Base-by-base conservation (phyloP, 1,284 basidiomycete species). In the Kalmanozyma brasiliensis region DNA sequence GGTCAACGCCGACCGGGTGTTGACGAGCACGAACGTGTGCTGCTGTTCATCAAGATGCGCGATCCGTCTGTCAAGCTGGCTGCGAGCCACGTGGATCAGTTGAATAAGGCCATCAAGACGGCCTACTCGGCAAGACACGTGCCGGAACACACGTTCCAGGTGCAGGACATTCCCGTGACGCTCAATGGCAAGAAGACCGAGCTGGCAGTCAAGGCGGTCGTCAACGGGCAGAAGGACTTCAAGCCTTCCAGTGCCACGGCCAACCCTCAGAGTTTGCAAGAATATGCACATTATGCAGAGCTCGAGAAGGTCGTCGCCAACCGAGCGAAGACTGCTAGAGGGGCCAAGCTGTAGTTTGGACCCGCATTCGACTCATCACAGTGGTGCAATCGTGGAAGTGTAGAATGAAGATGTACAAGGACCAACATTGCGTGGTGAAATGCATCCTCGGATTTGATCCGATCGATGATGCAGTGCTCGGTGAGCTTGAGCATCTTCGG, bases 1-100 rank as follows among this genome's bases (percentile, higher is more conserved):
- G 79, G 80, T 9, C 80, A 69, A 56, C 59, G 56, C 2, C 29
- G 69, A 23, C 51, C 48, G 0, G 46, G 48, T 16, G 53, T 57
- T 1, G 77, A 81, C 64, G 71, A 73, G 32, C 64, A 81, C 60
- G 79, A 82, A 63, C 59, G 78, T n/a, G 80, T 82, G 1, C 46
- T 80, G 10, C 70, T 82, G 11, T 81, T 81, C 46, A 55, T 81
- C 68, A 76, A 78, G 49, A 73, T 75, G 44, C 60, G 64, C 26
- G 59, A 70, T n/a, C 63, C 71, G 17, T 8, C 16, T 1, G 52
- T 53, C 14, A 49, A 52, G 1, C 53, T 81, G 3, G 14, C 35
- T 0, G 24, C 42, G 1, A 34, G 49, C 14, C 66, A 78, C 11
- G 69, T 75, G 8, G 42, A 22, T 11, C 41, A 65, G 32, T 59